These are phyloP conservation scores for Drosera spatulata DNA, from an alignment of 179 eudicot genomes.

Conservation along the genomic window DNA sequence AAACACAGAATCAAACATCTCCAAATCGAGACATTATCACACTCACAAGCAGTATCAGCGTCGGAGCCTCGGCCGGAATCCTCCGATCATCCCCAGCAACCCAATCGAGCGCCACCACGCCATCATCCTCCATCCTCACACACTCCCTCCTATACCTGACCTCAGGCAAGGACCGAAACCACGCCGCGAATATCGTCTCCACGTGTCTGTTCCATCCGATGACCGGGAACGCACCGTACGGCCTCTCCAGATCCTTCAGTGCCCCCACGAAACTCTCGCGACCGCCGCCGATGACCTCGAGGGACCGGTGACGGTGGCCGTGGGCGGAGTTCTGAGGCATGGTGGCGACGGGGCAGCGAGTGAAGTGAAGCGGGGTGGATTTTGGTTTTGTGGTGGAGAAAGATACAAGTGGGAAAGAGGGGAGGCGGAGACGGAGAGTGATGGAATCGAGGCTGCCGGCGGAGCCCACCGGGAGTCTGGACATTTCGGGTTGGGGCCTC, in stretches of 20 bases:
- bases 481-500: too few species aligned
- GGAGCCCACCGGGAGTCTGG: too few species aligned
- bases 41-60: constrained; percentile 62
- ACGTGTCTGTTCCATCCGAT: constrained; percentile 59
- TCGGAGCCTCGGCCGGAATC: constrained; percentile 43
- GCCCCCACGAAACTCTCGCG: constrained; percentile 31
- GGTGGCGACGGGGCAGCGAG: background rate
- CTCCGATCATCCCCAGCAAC: constrained; percentile 49
- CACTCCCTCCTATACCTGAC: constrained; percentile 63
- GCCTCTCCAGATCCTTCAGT: constrained; percentile 30
- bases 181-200: constrained; percentile 84
- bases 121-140: constrained; percentile 56
- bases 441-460: background rate
- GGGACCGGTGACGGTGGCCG: constrained; percentile 35
- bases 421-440: background rate
- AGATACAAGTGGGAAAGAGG: background rate
- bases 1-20: too few species aligned
- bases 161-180: constrained; percentile 55
- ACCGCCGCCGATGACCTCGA: constrained; percentile 64
- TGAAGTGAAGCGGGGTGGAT: background rate
- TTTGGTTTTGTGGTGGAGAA: constrained; percentile 4
- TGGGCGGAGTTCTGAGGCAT: constrained; percentile 6
- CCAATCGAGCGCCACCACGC: constrained; percentile 84
- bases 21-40: too few species aligned
- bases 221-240: constrained; percentile 52